These are phyloP conservation scores for Sporothrix inflata DNA, from an alignment of 2,329 filamentous ascomycete species.

Conservation along the genomic window DNA sequence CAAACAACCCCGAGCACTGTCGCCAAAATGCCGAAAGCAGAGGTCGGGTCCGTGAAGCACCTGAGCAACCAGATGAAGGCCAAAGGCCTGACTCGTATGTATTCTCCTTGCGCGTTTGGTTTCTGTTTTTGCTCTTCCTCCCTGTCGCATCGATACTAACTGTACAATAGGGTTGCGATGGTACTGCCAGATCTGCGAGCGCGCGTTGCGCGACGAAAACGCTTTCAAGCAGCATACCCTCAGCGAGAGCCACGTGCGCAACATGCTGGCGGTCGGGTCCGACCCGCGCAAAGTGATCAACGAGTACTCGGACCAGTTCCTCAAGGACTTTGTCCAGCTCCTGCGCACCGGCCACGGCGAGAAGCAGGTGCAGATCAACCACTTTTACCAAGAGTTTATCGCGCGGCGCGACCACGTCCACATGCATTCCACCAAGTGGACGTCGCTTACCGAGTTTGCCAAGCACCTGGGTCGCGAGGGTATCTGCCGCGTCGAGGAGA, in stretches of 20 bases:
- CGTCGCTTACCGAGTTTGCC: constrained; percentile 84
- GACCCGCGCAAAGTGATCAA: constrained; percentile 83
- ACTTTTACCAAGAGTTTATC: constrained; percentile 96
- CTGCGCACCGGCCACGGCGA: constrained; percentile 85
- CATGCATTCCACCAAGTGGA: constrained; percentile 92
- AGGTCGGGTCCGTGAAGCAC: constrained; percentile 88
- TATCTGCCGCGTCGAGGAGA: constrained; percentile 88
- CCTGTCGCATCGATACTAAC: neutral
- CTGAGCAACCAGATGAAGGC: constrained; percentile 89
- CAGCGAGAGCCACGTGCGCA: constrained; percentile 83
- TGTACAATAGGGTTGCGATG: constrained; percentile 74
- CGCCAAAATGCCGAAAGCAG: constrained; percentile 78
- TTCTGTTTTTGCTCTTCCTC: neutral
- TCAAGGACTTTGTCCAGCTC: constrained; percentile 74
- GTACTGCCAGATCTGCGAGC: constrained; percentile 85
- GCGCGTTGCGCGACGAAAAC: constrained; percentile 78
- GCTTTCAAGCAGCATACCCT: constrained; percentile 88
- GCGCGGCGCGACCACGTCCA: constrained; percentile 78
- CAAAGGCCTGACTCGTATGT: constrained; percentile 55
- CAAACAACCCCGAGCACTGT: neutral
- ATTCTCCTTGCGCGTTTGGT: neutral
- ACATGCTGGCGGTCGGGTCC: constrained; percentile 85
- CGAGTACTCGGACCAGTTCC: constrained; percentile 79
- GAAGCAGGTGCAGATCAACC: constrained; percentile 85
- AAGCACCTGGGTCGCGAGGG: constrained; percentile 85